Base-by-base conservation (phyloP, 2,329 filamentous ascomycete genomes). In the Aspergillus sp. region DNA sequence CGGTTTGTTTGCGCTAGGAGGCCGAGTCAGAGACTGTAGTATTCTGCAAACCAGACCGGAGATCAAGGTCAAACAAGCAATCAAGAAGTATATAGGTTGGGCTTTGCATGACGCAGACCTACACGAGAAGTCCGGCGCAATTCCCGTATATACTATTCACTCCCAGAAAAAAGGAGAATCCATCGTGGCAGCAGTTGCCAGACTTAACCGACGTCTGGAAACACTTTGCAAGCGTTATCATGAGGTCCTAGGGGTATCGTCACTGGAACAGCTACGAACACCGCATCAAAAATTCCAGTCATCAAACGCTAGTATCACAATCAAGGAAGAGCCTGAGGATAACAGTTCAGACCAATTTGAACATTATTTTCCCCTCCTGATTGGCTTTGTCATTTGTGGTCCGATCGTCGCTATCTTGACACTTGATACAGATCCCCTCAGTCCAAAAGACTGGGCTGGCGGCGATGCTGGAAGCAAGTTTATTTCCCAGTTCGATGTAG, bases 401-500 rank as follows among this genome's bases (percentile, higher is more conserved):
- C 73, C 74, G 0, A 66, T 79, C 8, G 65, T 80, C 52, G 73
- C 71, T 4, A 66, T 81, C 12, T 68, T 80, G 43, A 76, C 75
- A 5, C 73, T 73, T 34, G 66, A 76, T 44, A 64, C 69, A 1
- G 61, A 71, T 12, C 65, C 70, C 2, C 52, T 55, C 2, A 52
- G 59, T 6, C 47, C 48, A n/a, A 48, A 48, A 10, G 52, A 41
- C 4, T 52, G 52, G 40, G 45, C 19, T 19, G 19, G 44, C 2
- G 38, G 52, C 2, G 52, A 46, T 47, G 57, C 42, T 27, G 55
- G 51, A 30, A 57, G 48, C 32, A 60, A 52, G 43, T 68, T 69
- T 7, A 71, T 81, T 43, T 73, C 70, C 4, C 71, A 73, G 44
- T 77, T 80, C 52, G 74, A 82, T 56, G 73, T 80, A 46, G 69